Evolutionary conservation across 768 basidiomycete genomes (phyloP), one percentile per base, ranked within the genome.

Genomic region (Russula dissimulans): DNA sequence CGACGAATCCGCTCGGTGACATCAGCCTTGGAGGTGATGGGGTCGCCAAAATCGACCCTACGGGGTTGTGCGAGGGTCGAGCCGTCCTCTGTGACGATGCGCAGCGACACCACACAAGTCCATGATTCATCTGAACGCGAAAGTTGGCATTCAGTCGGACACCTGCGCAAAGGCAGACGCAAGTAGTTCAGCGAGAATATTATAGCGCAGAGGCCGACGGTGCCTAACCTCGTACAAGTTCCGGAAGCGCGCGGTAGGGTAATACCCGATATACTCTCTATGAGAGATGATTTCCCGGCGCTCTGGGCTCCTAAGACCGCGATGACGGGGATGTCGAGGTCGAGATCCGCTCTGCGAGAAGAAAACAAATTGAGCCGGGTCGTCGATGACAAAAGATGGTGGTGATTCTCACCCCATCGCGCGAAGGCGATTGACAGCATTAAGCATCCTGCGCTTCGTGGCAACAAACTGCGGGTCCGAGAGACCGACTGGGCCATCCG

Each of bases 241-340:
- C 88, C 88, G 18, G 81, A 75, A 0, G 84, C 84, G 10, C 86
- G 78, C 22, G 87, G 87, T 0, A 89, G 72, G 0, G 79, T 85
- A 15, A 89, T 81, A 0, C 87, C 85, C 0, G 86, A 87, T 45
- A 90, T 88, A 0, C 84, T 79, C 65, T 90, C 87, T 11, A 90
- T 89, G 4, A 89, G 76, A 0, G 87, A 89, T 0, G 86, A 87
- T 65, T 89, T 89, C 0, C 88, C 88, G 0, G 85, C 85, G 45
- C 83, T 86, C 64, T 90, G 88, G 1, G 77, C 79, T 0, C 88
- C 87, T 17, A 87, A 79, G 46, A 89, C 88, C 0, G 82, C 84
- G 38, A 90, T 88, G 63, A 83, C 80, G 0, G 89, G 88, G 0
- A 89, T 72, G 65, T 88, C 85, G 11, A 91, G 81, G 54, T 89